Conservation (phyloP, 2,329 filamentous ascomycete genomes). For the Fusarium sororula region DNA sequence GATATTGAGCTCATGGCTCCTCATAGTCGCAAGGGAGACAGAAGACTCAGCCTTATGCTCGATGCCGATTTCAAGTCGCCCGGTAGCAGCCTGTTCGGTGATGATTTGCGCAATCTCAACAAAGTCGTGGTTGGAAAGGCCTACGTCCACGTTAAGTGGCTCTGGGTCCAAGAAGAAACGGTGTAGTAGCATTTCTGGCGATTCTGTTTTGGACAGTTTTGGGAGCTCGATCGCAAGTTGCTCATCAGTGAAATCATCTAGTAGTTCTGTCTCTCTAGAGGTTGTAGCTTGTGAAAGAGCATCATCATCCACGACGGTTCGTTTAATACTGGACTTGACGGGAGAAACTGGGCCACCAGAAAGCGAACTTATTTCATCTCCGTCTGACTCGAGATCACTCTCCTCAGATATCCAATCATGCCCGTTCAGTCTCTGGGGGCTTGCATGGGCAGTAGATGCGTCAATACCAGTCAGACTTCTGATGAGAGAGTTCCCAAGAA, state of each 20-base stretch:
- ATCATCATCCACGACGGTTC: conserved; percentile 64
- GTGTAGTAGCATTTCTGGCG: conserved; percentile 59
- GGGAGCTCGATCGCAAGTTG: conserved; percentile 60
- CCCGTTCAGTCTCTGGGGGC: conserved; percentile 51
- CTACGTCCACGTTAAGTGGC: conserved; percentile 57
- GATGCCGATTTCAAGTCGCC: conserved; percentile 52
- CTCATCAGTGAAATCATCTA: conserved; percentile 55
- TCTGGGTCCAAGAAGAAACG: conserved; percentile 69
- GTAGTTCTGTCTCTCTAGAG: conserved; percentile 57
- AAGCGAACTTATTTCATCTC: conserved; percentile 62
- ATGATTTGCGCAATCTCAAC: conserved; percentile 75
- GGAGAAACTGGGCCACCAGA: conserved; percentile 61
- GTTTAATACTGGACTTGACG: conserved; percentile 57
- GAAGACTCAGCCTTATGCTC: conserved; percentile 30
- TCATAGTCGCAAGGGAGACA: conserved; percentile 44
- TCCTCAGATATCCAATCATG: conserved; percentile 57
- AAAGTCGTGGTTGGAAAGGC: conserved; percentile 65
- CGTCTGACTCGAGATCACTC: conserved; percentile 63
- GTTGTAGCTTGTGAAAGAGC: conserved; percentile 62
- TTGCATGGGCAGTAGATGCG: conserved; percentile 40
- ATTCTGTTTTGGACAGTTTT: conserved; percentile 58
- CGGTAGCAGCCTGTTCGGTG: conserved; percentile 73
- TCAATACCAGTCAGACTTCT: conserved; percentile 43
- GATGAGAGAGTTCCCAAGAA: conserved; percentile 39
- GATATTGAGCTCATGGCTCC: conserved; percentile 54